Evolutionary conservation across 2,329 filamentous ascomycete species (phyloP), one percentile per base, ranked within the genome.

Genomic region (Coccinonectria pachysandricola): DNA sequence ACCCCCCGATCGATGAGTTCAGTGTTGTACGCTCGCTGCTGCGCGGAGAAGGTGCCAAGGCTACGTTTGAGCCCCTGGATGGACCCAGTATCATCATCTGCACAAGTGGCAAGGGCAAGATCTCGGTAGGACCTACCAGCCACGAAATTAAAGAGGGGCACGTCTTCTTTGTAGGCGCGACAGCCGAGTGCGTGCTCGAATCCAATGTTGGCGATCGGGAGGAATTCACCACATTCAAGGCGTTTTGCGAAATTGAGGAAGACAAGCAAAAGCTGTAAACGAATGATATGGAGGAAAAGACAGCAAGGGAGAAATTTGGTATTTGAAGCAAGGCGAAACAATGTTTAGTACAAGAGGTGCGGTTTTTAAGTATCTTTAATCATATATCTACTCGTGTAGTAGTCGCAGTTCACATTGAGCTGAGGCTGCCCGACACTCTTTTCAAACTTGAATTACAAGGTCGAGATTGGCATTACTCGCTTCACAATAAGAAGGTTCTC

Each of bases 1-100:
- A 98, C 49, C 91, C 91, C 0, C 91, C 91, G 0, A 98, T 98
- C 37, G 84, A 94, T 27, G 91, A 98, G 52, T 98, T 98, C 55
- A 80, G 77, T 40, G 88, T 98, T 10, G 74, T 95, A 23, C 78
- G 84, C 46, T 80, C 82, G 0, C 71, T 80, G 8, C 63, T 98
- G 18, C 79, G 78, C 40, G 66, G 64, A 11, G 63, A 65, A 1
- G 80, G 76, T 3, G 74, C 83, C 15, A 94, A 93, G 57, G 85
- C 75, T 0, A 94, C 83, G 0, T 93, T 98, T 45, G 87, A 94
- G 36, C 68, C 75, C 0, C 73, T 98, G 24, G 75, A 80, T 6
- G 91, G 91, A 0, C 91, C 91, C 0, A 94, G 86, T 52, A 86
- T 98, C 43, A 56, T 96, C 39, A 91, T 98, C 35, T 94, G 86